These are phyloP conservation scores for Colletotrichum shisoi DNA, from an alignment of 2,329 filamentous ascomycete genomes.

Conservation along the genomic window DNA sequence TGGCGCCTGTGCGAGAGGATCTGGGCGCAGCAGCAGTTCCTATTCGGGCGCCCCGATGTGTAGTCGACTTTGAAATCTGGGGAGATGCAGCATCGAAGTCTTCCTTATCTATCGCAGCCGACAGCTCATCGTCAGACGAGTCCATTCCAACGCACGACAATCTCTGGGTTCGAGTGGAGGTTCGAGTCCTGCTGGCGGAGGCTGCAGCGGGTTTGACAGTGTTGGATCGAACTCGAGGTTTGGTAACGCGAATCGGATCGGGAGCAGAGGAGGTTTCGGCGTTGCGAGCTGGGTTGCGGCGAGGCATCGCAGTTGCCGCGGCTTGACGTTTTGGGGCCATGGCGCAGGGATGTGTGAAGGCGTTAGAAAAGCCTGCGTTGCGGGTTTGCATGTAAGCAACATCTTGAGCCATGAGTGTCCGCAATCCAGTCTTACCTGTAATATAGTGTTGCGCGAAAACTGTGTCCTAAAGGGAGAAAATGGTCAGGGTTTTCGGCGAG, in stretches of 20 bases:
- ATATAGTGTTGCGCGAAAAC: not conserved
- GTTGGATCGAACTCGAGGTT: constrained; percentile 7
- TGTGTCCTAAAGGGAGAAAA: not conserved
- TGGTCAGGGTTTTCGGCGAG: not conserved
- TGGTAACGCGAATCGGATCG: constrained; percentile 17
- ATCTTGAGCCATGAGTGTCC: not conserved
- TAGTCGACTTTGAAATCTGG: not conserved
- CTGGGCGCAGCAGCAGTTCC: not conserved
- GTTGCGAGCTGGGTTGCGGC: constrained; percentile 24
- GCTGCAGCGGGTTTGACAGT: not conserved
- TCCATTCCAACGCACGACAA: constrained; percentile 16
- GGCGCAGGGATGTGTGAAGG: constrained; percentile 13
- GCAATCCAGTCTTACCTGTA: not conserved
- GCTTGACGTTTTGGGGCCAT: constrained; percentile 26
- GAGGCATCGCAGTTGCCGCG: constrained; percentile 5
- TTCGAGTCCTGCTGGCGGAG: not conserved
- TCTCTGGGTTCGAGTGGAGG: constrained; percentile 17
- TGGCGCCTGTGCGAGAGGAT: constrained; percentile 2
- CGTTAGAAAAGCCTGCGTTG: not conserved
- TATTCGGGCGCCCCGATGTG: not conserved
- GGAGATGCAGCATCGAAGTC: not conserved
- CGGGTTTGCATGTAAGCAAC: constrained; percentile 19
- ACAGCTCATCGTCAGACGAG: constrained; percentile 18
- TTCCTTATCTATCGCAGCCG: constrained; percentile 13
- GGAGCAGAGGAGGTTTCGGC: constrained; percentile 2